phyloP scores from a whole-genome alignment of 1,284 basidiomycete genomes.

The Sporisorium scitamineum region DNA sequence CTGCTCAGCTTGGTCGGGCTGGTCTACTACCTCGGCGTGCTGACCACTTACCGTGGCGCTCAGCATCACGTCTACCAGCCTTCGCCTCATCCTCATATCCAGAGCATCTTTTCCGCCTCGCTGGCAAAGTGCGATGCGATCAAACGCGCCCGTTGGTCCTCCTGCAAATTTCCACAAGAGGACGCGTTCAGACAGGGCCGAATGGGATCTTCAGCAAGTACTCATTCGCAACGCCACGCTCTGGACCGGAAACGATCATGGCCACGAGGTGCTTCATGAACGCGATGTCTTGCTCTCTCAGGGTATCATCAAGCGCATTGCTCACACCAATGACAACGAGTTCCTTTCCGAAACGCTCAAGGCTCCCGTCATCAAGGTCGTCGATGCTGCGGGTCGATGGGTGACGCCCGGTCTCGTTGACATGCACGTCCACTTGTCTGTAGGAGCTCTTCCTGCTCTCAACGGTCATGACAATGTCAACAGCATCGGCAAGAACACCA shows the following conservation, averaged over 20 bases:
- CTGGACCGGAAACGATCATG: constrained; percentile 80
- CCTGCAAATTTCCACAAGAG: constrained; percentile 74
- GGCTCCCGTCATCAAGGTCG: constrained; percentile 7
- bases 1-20: constrained; percentile 27
- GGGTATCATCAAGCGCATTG: constrained; percentile 71
- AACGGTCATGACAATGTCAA: constrained; percentile 74
- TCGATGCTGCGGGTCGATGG: constrained; percentile 59
- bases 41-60: constrained; percentile 16
- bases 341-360: not conserved
- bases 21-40: constrained; percentile 31
- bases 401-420: constrained; percentile 75
- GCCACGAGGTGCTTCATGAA: constrained; percentile 75
- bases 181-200: constrained; percentile 78
- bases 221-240: constrained; percentile 82
- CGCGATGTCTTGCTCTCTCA: constrained; percentile 70
- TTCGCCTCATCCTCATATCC: constrained; percentile 35
- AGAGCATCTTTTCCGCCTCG: constrained; percentile 28
- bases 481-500: constrained; percentile 72
- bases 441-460: constrained; percentile 37
- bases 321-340: constrained; percentile 6
- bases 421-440: constrained; percentile 82
- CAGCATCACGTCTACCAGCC: constrained; percentile 44
- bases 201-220: constrained; percentile 74
- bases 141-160: constrained; percentile 69
- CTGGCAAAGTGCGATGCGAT: constrained; percentile 45